Evolutionary conservation across 768 basidiomycete genomes (phyloP).

Genomic region (Termitomyces sp.): DNA sequence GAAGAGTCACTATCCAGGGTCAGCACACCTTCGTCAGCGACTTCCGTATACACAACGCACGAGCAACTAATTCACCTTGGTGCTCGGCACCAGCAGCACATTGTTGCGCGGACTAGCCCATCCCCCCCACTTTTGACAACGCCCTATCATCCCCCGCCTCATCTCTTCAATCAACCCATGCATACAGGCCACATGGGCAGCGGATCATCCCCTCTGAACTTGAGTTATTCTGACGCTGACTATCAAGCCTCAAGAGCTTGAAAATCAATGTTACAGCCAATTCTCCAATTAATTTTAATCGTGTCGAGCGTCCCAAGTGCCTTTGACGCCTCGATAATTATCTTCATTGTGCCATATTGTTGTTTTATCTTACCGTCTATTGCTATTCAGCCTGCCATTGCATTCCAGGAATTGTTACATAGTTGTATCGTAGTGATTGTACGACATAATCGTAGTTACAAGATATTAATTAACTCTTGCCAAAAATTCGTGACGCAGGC

Average conservation of each 20-base stretch:
- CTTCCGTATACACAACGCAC: conserved; percentile 2
- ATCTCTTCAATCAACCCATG: conserved; percentile 6
- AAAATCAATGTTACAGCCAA: not conserved
- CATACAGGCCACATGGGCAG: conserved; percentile 3
- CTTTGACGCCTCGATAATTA: not conserved
- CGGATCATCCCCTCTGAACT: conserved; percentile 11
- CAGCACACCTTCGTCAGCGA: conserved; percentile 4
- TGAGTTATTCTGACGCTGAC: conserved; percentile 11
- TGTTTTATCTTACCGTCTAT: not conserved
- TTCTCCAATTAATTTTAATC: conserved; percentile 5
- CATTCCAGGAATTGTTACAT: conserved; percentile 9
- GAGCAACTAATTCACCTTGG: not conserved
- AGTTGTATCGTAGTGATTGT: conserved; percentile 11
- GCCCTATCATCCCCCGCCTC: conserved; percentile 20
- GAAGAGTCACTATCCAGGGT: conserved; percentile 11
- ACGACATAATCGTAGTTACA: conserved; percentile 19
- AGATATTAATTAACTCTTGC: not conserved
- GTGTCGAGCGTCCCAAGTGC: not conserved
- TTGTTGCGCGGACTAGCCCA: conserved; percentile 9
- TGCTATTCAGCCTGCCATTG: not conserved
- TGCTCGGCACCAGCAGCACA: conserved; percentile 10
- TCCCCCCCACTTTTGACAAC: conserved; percentile 24
- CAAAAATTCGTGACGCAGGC: not conserved
- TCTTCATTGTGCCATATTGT: not conserved
- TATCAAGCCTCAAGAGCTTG: not conserved